phyloP scores from a whole-genome alignment of 2,329 filamentous ascomycete species.

The Podosphaera xanthii region DNA sequence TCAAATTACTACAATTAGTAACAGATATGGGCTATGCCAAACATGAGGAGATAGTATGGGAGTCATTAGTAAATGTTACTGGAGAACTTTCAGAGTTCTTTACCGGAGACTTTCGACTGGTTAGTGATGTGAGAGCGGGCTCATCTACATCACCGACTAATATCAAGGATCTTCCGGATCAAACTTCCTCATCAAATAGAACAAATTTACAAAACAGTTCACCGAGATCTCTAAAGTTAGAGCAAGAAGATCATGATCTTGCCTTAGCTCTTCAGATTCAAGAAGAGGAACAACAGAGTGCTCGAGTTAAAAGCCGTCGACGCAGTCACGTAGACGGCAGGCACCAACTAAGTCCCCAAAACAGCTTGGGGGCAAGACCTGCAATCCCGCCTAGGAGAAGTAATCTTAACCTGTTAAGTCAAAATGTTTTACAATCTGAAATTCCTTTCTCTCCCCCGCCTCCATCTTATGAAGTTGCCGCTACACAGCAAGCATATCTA shows the following conservation, averaged over 20 bases:
- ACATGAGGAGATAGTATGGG: constrained; percentile 89
- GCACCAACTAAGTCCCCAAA: constrained; percentile 22
- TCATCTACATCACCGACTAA: constrained; percentile 2
- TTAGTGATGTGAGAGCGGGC: constrained; percentile 31
- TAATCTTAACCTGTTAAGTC: constrained; percentile 5
- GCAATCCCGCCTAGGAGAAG: constrained; percentile 21
- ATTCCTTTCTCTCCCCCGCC: constrained; percentile 30
- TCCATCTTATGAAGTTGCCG: constrained; percentile 42
- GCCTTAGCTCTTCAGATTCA: constrained; percentile 81
- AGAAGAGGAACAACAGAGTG: constrained; percentile 72
- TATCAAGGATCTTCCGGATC: constrained; percentile 3
- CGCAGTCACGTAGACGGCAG: constrained; percentile 37
- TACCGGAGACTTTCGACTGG: constrained; percentile 70
- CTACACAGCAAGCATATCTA: constrained; percentile 29
- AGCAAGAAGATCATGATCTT: constrained; percentile 64
- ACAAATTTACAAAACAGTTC: background rate
- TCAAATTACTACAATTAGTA: constrained; percentile 59
- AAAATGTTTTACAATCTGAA: constrained; percentile 8
- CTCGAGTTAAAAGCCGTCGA: constrained; percentile 36
- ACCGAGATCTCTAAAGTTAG: constrained; percentile 17
- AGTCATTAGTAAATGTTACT: constrained; percentile 71
- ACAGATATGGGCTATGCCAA: constrained; percentile 78
- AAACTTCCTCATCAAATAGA: constrained; percentile 1
- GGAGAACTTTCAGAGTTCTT: constrained; percentile 66
- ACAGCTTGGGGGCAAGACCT: constrained; percentile 15